phyloP scores from a whole-genome alignment of 495 filamentous ascomycete species.

The Hypoxylon subgilvum region DNA sequence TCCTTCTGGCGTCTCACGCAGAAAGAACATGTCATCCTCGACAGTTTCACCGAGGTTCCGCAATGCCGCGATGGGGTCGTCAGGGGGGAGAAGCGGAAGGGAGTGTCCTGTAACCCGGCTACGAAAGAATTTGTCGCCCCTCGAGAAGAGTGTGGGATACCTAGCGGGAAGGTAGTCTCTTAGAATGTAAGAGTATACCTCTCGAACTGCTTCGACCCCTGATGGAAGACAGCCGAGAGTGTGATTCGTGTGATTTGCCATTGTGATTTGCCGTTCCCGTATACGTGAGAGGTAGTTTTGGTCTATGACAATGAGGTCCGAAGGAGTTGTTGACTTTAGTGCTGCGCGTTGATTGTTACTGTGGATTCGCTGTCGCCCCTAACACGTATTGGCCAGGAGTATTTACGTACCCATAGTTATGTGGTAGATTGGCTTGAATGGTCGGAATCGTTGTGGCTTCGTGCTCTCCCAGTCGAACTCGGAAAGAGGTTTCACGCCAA shows the following conservation, averaged over 20 bases:
- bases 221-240: slow-evolving; percentile 54
- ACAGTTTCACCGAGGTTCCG: slow-evolving; percentile 62
- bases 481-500: slow-evolving; percentile 58
- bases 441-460: slow-evolving; percentile 66
- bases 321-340: slow-evolving; percentile 58
- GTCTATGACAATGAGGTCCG: slow-evolving; percentile 71
- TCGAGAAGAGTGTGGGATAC: slow-evolving; percentile 67
- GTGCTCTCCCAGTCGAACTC: slow-evolving; percentile 66
- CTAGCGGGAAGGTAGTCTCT: slow-evolving; percentile 67
- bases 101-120: slow-evolving; percentile 55
- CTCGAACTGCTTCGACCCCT: slow-evolving; percentile 58
- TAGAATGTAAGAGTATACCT: slow-evolving; percentile 71
- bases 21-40: slow-evolving; percentile 79
- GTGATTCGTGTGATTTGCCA: slow-evolving; percentile 56
- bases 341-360: slow-evolving; percentile 26
- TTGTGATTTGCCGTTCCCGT: slow-evolving; percentile 55
- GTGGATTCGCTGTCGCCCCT: neutral
- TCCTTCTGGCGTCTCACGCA: slow-evolving; percentile 61
- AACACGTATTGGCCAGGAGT: neutral
- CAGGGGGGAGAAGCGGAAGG: slow-evolving; percentile 48
- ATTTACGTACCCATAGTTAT: slow-evolving; percentile 69
- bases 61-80: slow-evolving; percentile 46
- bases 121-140: slow-evolving; percentile 39
- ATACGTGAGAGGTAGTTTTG: slow-evolving; percentile 66
- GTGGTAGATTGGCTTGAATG: slow-evolving; percentile 74